Evolutionary conservation across 2,329 filamentous ascomycete species (phyloP).

Genomic region (Exophiala calicioides): DNA sequence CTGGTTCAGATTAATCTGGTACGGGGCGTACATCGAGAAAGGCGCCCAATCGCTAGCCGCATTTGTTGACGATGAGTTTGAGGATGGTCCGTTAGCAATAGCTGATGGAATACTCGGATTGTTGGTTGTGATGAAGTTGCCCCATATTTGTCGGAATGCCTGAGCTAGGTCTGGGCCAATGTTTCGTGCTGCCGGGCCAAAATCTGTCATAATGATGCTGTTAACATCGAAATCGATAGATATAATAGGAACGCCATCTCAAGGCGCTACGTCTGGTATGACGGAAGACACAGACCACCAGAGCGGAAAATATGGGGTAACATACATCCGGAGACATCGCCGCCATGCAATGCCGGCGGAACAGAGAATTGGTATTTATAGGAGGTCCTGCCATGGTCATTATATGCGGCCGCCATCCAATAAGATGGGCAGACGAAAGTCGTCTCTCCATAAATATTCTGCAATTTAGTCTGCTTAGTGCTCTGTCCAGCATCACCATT

Average conservation of each 20-base stretch:
- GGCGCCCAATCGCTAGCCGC: conserved; percentile 38
- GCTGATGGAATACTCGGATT: conserved; percentile 43
- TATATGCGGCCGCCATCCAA: conserved; percentile 54
- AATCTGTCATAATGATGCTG: conserved; percentile 8
- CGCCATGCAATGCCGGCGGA: conserved; percentile 54
- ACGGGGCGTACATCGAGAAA: conserved; percentile 37
- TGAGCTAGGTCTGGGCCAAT: conserved; percentile 38
- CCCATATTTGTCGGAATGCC: conserved; percentile 49
- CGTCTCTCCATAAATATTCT: conserved; percentile 57
- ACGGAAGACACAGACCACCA: neutral
- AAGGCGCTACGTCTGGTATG: too few species aligned
- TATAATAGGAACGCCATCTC: too few species aligned
- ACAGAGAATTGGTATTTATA: conserved; percentile 58
- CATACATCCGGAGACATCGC: conserved; percentile 42
- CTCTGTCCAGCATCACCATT: neutral
- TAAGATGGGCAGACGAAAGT: conserved; percentile 60
- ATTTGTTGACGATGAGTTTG: conserved; percentile 30
- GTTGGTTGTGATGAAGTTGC: conserved; percentile 49
- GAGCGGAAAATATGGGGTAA: neutral
- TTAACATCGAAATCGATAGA: too few species aligned
- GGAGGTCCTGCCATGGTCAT: conserved; percentile 52
- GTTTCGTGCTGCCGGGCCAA: conserved; percentile 24
- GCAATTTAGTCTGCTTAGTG: conserved; percentile 7
- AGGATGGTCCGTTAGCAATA: conserved; percentile 34
- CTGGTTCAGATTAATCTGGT: conserved; percentile 49